A percentile compares a stretch with the other conserved stretches of the same genome.
Conservation (phyloP, 2,329 filamentous ascomycete species). For the Reticulascus tulasneorum region DNA sequence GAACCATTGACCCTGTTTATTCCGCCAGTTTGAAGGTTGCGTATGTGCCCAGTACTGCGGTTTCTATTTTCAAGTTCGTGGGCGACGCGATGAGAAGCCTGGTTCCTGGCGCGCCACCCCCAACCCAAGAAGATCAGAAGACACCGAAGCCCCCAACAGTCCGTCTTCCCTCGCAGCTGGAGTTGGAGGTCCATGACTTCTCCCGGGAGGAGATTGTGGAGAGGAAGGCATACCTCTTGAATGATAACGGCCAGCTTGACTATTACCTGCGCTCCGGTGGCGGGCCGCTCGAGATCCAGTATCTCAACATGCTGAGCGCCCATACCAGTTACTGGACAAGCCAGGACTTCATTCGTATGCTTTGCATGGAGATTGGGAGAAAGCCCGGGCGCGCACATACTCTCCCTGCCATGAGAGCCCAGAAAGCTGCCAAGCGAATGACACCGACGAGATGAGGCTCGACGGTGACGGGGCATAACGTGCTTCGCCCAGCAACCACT, state of each 20-base stretch:
- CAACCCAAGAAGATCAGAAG: slow-evolving; percentile 22
- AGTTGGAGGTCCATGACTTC: slow-evolving; percentile 94
- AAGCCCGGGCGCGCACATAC: slow-evolving; percentile 61
- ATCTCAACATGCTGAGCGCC: slow-evolving; percentile 93
- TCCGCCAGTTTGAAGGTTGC: slow-evolving; percentile 72
- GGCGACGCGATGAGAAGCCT: slow-evolving; percentile 59
- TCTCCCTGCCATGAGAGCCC: slow-evolving; percentile 54
- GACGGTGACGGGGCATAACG: too few relatives aligned
- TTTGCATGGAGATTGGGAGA: slow-evolving; percentile 84
- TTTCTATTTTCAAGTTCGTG: slow-evolving; percentile 62
- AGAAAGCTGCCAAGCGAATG: slow-evolving; percentile 48
- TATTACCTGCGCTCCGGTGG: slow-evolving; percentile 80
- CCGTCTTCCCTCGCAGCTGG: slow-evolving; percentile 64
- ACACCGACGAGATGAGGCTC: too few relatives aligned
- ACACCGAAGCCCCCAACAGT: slow-evolving; percentile 31
- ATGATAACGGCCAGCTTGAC: slow-evolving; percentile 96
- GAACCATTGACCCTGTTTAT: slow-evolving; percentile 79
- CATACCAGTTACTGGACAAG: slow-evolving; percentile 93
- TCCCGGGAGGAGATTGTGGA: slow-evolving; percentile 88
- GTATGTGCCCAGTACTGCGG: slow-evolving; percentile 69
- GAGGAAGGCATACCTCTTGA: slow-evolving; percentile 79
- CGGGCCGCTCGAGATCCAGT: slow-evolving; percentile 89
- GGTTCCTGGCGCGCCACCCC: slow-evolving; percentile 46
- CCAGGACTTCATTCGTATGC: slow-evolving; percentile 81
- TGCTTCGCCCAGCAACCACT: too few relatives aligned